A percentile compares a stretch with the other conserved stretches of the same genome.
phyloP scores from a whole-genome alignment of 495 filamentous ascomycete species.

The Evernia prunastri region DNA sequence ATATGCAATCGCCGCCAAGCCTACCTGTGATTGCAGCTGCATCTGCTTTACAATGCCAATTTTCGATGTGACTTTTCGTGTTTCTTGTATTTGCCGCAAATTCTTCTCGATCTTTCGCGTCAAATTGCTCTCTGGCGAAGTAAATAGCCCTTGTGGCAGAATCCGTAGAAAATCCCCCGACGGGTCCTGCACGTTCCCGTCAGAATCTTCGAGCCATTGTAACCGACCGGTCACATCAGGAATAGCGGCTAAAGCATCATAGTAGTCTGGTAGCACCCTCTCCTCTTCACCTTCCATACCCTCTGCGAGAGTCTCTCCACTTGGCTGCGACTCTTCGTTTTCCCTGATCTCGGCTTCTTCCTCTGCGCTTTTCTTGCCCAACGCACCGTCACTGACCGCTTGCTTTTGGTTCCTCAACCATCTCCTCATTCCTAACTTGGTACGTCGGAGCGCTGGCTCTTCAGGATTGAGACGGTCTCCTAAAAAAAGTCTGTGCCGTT shows the following conservation, averaged over 20 bases:
- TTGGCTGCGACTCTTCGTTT: constrained; percentile 42
- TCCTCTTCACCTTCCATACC: constrained; percentile 83
- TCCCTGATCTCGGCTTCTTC: constrained; percentile 38
- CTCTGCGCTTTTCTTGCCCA: constrained; percentile 40
- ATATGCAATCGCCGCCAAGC: constrained; percentile 14
- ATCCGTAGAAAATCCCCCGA: constrained; percentile 73
- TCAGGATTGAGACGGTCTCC: constrained; percentile 79
- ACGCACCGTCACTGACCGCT: constrained; percentile 42
- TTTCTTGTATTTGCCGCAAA: constrained; percentile 93
- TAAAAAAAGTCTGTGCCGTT: constrained; percentile 73
- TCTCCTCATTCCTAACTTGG: constrained; percentile 67
- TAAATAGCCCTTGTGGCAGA: constrained; percentile 67
- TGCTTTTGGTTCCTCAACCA: constrained; percentile 70
- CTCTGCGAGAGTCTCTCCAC: constrained; percentile 73
- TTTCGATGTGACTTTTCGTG: constrained; percentile 89
- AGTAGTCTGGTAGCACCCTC: constrained; percentile 80
- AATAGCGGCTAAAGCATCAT: constrained; percentile 76
- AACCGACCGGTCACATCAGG: constrained; percentile 72
- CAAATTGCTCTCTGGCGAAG: constrained; percentile 66
- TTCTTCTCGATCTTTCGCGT: constrained; percentile 82
- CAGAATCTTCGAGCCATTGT: constrained; percentile 78
- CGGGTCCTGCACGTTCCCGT: constrained; percentile 79
- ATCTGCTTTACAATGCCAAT: constrained; percentile 98
- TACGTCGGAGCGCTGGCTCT: constrained; percentile 78
- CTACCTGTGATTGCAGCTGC: constrained; percentile 93